Evolutionary conservation across 75 land plant species (phyloP).

Genomic region (Selaginella moellendorffii): DNA sequence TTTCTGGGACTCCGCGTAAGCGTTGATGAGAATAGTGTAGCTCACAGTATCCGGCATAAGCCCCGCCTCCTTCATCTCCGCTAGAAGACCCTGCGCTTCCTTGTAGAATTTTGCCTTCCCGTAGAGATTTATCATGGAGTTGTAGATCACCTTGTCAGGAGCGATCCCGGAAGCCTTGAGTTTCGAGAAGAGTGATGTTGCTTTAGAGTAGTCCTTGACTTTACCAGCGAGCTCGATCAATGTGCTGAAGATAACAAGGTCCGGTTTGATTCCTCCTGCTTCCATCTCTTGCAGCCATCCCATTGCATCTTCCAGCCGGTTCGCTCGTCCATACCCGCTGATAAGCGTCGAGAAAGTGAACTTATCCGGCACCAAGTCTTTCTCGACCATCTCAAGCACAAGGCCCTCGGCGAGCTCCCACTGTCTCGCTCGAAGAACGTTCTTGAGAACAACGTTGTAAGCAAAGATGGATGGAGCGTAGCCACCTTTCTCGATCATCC

Average conservation of each 20-base stretch:
- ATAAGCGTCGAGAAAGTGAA: conserved; percentile 80
- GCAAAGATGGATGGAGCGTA: conserved; percentile 60
- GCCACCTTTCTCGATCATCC: conserved; percentile 61
- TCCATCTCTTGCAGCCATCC: conserved; percentile 76
- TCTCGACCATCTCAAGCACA: conserved; percentile 67
- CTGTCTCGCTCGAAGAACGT: conserved; percentile 42
- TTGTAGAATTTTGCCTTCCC: conserved; percentile 63
- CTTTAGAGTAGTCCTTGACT: conserved; percentile 59
- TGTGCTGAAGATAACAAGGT: conserved; percentile 67
- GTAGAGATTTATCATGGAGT: conserved; percentile 72
- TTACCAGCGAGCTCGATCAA: conserved; percentile 72
- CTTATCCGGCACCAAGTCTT: conserved; percentile 53
- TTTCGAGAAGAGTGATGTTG: conserved; percentile 58
- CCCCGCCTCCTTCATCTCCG: conserved; percentile 38
- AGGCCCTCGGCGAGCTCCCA: conserved; percentile 77
- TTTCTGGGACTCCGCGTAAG: conserved; percentile 41
- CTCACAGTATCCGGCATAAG: conserved; percentile 63
- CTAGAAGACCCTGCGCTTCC: conserved; percentile 44
- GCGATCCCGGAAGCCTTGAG: conserved; percentile 34
- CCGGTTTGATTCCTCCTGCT: conserved; percentile 49
- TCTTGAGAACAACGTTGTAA: conserved; percentile 77
- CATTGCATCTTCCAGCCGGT: conserved; percentile 55
- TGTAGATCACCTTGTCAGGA: conserved; percentile 76
- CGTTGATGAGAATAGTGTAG: conserved; percentile 58
- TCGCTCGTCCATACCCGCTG: conserved; percentile 55